Percentiles rank a stretch among this genome's conserved stretches.
Evolutionary conservation across 2,329 filamentous ascomycete species (phyloP).

Genomic region (Phaeomoniella chlamydospora): DNA sequence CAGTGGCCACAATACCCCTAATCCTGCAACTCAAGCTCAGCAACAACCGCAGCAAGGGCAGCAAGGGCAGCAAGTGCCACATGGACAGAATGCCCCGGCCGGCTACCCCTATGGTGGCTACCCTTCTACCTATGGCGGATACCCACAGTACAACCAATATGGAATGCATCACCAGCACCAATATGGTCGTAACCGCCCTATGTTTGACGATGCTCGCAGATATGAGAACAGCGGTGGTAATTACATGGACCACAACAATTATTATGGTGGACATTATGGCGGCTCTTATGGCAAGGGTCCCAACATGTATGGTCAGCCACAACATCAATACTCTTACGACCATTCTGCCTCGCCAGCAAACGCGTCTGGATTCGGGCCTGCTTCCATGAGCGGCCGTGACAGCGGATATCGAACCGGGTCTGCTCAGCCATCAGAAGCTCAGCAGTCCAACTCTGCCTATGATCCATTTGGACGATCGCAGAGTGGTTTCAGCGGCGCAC

Average conservation of each 20-base stretch:
- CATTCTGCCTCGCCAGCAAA: constrained; percentile 52
- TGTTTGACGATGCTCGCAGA: constrained; percentile 33
- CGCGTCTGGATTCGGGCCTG: constrained; percentile 28
- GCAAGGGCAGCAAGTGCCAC: constrained; percentile 37
- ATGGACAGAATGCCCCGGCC: constrained; percentile 28
- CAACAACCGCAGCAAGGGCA: constrained; percentile 40
- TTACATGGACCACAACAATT: constrained; percentile 35
- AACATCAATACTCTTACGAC: constrained; percentile 49
- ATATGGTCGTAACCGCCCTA: constrained; percentile 32
- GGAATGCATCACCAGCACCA: constrained; percentile 20
- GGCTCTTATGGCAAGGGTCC: constrained; percentile 38
- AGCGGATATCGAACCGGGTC: constrained; percentile 47
- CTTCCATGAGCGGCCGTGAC: constrained; percentile 30
- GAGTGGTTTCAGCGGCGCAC: constrained; percentile 38
- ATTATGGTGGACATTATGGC: constrained; percentile 36
- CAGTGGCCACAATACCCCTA: constrained; percentile 83
- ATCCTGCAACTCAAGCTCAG: constrained; percentile 50
- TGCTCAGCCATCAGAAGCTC: constrained; percentile 38
- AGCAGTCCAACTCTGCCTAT: constrained; percentile 35
- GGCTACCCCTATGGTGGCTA: constrained; percentile 49
- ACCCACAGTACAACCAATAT: constrained; percentile 45
- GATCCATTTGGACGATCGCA: constrained; percentile 46
- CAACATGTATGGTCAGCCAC: constrained; percentile 49
- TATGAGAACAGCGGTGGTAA: constrained; percentile 25
- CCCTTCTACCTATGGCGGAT: constrained; percentile 17